phyloP scores from a whole-genome alignment of 2,329 filamentous ascomycete species.

The Botryotinia convoluta region DNA sequence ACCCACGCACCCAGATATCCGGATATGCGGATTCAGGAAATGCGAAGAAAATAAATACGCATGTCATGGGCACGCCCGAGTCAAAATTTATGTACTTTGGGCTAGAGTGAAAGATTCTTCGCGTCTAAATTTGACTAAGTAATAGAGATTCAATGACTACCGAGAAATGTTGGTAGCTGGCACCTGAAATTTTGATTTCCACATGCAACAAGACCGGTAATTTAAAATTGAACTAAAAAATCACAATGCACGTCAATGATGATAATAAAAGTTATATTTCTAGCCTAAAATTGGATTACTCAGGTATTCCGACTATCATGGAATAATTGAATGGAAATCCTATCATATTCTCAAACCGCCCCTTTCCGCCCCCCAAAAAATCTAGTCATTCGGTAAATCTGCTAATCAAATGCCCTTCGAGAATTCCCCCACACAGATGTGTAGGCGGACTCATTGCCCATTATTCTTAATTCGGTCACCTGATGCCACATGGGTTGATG shows the following conservation, averaged over 20 bases:
- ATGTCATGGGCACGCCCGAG: not conserved
- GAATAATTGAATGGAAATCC: too few relatives aligned
- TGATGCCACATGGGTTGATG: not conserved
- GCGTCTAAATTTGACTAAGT: not conserved
- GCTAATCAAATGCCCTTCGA: not conserved
- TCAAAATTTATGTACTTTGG: too few relatives aligned
- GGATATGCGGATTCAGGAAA: not conserved
- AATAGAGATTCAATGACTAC: not conserved
- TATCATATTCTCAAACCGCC: too few relatives aligned
- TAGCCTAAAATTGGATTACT: not conserved
- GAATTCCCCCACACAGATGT: not conserved
- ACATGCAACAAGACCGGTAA: not conserved
- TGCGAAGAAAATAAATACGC: not conserved
- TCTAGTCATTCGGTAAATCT: not conserved
- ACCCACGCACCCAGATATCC: not conserved
- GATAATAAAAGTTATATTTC: not conserved
- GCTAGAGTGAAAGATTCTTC: not conserved
- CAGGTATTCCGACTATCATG: not conserved
- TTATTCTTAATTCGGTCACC: not conserved
- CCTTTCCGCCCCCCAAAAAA: not conserved
- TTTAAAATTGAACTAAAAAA: not conserved
- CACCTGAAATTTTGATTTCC: not conserved
- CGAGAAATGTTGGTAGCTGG: not conserved
- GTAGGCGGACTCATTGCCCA: rapidly evolving
- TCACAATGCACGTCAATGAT: not conserved